phyloP scores from a whole-genome alignment of 352 stramenopile genomes.

The Heterotrichella gracilis region DNA sequence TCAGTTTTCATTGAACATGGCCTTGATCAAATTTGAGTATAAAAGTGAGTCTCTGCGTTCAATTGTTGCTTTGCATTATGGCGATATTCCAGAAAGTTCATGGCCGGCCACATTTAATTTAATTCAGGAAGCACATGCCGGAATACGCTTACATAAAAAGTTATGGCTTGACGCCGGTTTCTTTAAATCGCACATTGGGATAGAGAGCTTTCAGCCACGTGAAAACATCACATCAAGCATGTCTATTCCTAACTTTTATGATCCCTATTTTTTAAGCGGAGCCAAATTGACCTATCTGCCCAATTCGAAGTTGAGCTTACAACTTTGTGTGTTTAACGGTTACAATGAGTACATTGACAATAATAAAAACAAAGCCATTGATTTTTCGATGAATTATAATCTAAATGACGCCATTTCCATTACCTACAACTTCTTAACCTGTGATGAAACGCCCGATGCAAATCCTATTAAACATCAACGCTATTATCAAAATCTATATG shows the following conservation, averaged over 20 bases:
- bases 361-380: background rate
- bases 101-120: background rate
- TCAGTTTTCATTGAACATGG: background rate
- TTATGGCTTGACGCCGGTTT: background rate
- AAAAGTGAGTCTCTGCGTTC: background rate
- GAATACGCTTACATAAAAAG: background rate
- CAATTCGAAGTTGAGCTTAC: background rate
- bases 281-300: background rate
- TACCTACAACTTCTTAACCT: slow-evolving; percentile 2
- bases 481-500: background rate
- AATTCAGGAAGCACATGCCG: background rate
- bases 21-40: background rate
- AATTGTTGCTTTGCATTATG: background rate
- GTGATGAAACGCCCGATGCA: background rate
- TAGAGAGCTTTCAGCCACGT: background rate
- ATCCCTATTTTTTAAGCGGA: background rate
- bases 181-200: background rate
- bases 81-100: background rate
- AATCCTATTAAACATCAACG: background rate
- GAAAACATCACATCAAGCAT: background rate
- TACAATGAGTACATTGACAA: background rate
- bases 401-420: background rate
- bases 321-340: background rate
- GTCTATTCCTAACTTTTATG: background rate
- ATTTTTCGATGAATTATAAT: background rate